These are phyloP conservation scores for Zizania latifolia DNA, from an alignment of 176 grass and related monocot genomes.

Conservation along the genomic window DNA sequence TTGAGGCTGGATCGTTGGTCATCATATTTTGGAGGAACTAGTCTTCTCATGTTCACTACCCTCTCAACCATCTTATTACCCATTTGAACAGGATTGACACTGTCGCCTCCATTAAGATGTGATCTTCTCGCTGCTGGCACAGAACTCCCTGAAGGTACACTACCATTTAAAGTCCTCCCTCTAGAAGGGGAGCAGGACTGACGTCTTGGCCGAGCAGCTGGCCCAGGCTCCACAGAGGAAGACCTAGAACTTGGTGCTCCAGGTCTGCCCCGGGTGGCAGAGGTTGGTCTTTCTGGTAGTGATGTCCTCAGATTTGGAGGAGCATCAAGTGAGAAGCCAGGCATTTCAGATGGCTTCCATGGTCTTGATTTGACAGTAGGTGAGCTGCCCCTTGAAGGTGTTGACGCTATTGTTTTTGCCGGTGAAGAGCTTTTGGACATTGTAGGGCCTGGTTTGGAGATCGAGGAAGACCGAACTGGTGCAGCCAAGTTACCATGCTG, in stretches of 20 bases:
- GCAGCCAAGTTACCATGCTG: conserved; percentile 39
- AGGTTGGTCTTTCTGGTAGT: conserved; percentile 74
- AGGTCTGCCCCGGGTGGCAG: conserved; percentile 81
- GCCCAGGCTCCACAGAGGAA: conserved; percentile 79
- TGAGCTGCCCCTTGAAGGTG: conserved; percentile 59
- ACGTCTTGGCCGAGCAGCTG: conserved; percentile 54
- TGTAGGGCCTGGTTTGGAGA: conserved; percentile 38
- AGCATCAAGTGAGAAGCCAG: conserved; percentile 71
- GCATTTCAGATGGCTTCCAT: conserved; percentile 89
- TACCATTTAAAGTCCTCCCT: conserved; percentile 68
- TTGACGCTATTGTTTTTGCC: conserved; percentile 13
- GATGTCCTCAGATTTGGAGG: conserved; percentile 83
- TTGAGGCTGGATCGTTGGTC: conserved; percentile 53
- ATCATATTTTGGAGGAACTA: conserved; percentile 82
- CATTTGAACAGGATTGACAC: conserved; percentile 70
- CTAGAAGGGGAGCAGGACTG: conserved; percentile 95
- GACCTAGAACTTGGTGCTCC: conserved; percentile 82
- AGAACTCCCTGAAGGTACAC: conserved; percentile 41
- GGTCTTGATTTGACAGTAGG: conserved; percentile 80
- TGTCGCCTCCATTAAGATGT: conserved; percentile 50
- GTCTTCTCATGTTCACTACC: conserved; percentile 88
- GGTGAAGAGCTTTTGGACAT: conserved; percentile 42
- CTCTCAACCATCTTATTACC: conserved; percentile 97
- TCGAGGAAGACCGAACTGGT: conserved; percentile 46
- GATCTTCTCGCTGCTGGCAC: conserved; percentile 70